Conservation (phyloP, 495 filamentous ascomycete genomes). For the Hypoxylon subgilvum region DNA sequence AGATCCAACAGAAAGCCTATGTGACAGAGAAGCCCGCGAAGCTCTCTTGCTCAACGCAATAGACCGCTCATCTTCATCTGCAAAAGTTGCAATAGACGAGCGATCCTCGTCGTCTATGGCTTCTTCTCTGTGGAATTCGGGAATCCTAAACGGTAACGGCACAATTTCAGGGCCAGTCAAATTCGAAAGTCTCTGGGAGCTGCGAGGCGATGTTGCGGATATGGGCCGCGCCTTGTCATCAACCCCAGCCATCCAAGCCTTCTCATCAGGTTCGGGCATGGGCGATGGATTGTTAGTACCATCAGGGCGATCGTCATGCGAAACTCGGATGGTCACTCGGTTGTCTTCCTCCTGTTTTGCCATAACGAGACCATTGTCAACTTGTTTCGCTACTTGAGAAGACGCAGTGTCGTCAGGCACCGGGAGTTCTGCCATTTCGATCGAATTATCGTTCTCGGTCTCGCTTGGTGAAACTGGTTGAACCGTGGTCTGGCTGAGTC, state of each 20-base stretch:
- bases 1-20: constrained; percentile 56
- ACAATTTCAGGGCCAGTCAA: constrained; percentile 50
- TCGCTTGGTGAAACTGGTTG: constrained; percentile 33
- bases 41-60: constrained; percentile 32
- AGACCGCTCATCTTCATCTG: constrained; percentile 54
- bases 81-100: constrained; percentile 68
- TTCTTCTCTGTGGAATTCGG: constrained; percentile 42
- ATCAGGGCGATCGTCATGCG: constrained; percentile 43
- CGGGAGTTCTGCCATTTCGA: constrained; percentile 46
- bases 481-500: constrained; percentile 31
- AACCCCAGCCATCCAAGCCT: constrained; percentile 40
- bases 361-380: constrained; percentile 43
- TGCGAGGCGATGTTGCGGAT: constrained; percentile 19
- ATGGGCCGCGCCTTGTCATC: constrained; percentile 37
- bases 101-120: constrained; percentile 53
- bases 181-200: constrained; percentile 18
- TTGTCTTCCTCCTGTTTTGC: constrained; percentile 40
- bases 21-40: constrained; percentile 43
- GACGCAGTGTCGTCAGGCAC: constrained; percentile 28
- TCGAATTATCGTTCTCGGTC: constrained; percentile 35
- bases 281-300: constrained; percentile 24
- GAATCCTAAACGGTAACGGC: constrained; percentile 67
- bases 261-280: constrained; percentile 43
- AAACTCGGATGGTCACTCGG: constrained; percentile 48
- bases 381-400: constrained; percentile 35